phyloP scores from a whole-genome alignment of 768 basidiomycete species.

The Amanita rimosa region DNA sequence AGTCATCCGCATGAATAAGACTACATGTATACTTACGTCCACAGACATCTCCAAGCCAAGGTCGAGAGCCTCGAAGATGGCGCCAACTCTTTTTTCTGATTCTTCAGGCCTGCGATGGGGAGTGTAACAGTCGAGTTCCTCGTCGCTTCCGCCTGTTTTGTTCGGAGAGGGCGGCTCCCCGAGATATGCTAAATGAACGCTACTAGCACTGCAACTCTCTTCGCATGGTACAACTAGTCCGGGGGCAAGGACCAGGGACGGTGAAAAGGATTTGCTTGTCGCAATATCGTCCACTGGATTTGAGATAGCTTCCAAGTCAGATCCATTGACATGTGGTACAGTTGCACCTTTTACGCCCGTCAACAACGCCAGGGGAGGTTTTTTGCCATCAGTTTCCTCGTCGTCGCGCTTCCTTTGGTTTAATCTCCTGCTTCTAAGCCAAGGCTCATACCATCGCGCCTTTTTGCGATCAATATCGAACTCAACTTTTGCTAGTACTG shows the following conservation, averaged over 20 bases:
- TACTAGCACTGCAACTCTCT: constrained; percentile 26
- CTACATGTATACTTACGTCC: constrained; percentile 23
- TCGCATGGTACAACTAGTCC: constrained; percentile 23
- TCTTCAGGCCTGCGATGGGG: constrained; percentile 24
- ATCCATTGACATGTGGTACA: constrained; percentile 19
- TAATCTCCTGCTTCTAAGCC: constrained; percentile 54
- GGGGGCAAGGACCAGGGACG: constrained; percentile 43
- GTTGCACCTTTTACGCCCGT: constrained; percentile 36
- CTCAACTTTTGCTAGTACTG: constrained; percentile 88
- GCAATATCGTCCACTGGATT: constrained; percentile 10
- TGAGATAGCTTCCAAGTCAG: constrained; percentile 20
- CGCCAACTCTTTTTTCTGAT: constrained; percentile 35
- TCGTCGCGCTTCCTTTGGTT: constrained; percentile 46
- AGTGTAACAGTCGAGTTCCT: constrained; percentile 25
- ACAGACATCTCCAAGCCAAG: constrained; percentile 35
- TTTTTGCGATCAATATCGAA: constrained; percentile 81
- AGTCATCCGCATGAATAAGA: constrained; percentile 3
- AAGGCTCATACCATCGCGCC: constrained; percentile 82
- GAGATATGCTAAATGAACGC: constrained; percentile 36
- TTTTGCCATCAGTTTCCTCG: constrained; percentile 11
- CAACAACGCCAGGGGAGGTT: constrained; percentile 38
- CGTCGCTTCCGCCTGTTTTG: constrained; percentile 15
- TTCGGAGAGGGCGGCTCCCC: constrained; percentile 9
- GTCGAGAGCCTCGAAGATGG: constrained; percentile 40
- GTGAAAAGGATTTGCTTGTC: constrained; percentile 36